These are phyloP conservation scores for Lentinula detonsa DNA, from an alignment of 768 basidiomycete genomes.

Conservation along the genomic window DNA sequence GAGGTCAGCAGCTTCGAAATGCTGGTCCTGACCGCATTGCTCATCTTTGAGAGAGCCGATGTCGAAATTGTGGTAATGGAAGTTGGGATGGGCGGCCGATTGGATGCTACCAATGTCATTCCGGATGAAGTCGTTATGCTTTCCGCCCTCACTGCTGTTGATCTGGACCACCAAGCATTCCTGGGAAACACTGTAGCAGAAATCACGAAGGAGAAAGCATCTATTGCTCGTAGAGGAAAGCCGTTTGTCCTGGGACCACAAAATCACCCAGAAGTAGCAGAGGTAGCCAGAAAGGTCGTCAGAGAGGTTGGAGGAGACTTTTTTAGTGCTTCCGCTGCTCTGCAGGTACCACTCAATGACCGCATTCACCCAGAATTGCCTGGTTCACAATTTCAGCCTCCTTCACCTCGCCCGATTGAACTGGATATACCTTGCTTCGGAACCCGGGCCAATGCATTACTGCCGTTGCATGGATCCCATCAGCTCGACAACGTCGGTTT, in stretches of 20 bases:
- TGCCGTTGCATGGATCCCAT: conserved; percentile 76
- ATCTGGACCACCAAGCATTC: conserved; percentile 90
- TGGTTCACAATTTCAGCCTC: conserved; percentile 16
- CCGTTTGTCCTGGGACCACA: conserved; percentile 69
- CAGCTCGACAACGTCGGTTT: conserved; percentile 82
- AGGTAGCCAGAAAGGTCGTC: conserved; percentile 37
- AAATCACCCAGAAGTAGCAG: conserved; percentile 40
- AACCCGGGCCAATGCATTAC: conserved; percentile 35
- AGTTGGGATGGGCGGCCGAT: conserved; percentile 90
- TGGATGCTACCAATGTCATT: conserved; percentile 92
- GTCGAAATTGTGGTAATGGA: conserved; percentile 86
- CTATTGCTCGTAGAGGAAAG: conserved; percentile 59
- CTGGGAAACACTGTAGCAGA: conserved; percentile 68
- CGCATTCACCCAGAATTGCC: background rate
- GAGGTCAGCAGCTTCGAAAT: conserved; percentile 76
- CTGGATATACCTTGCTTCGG: conserved; percentile 38
- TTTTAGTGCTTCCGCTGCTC: conserved; percentile 29
- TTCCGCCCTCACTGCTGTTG: conserved; percentile 82
- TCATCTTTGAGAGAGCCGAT: conserved; percentile 59
- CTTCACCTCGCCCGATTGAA: conserved; percentile 36
- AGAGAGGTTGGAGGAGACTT: conserved; percentile 35
- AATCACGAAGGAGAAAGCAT: conserved; percentile 81
- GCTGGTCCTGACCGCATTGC: conserved; percentile 75
- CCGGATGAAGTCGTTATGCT: conserved; percentile 62
- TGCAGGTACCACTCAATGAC: background rate